Conservation (phyloP, 2,329 filamentous ascomycete species). For the Biscogniauxia marginata region DNA sequence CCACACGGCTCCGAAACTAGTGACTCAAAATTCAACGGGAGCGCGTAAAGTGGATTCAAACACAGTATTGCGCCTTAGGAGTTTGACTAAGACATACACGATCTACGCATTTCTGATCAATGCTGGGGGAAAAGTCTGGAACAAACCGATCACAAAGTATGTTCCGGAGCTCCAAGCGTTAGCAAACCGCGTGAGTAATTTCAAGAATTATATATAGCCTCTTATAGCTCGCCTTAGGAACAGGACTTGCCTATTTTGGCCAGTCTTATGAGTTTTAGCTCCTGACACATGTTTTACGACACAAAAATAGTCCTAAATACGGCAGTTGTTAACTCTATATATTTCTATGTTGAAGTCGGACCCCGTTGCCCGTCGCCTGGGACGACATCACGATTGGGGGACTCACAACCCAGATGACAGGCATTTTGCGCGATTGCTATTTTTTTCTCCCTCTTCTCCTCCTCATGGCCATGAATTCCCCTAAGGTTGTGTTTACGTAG, state of each 20-base stretch:
- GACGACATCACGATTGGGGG: conserved; percentile 32
- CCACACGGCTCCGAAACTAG: conserved; percentile 34
- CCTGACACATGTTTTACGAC: too few relatives aligned
- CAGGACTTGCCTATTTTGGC: too few relatives aligned
- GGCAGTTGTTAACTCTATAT: too few relatives aligned
- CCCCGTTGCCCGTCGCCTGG: conserved; percentile 28
- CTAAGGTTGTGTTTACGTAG: too few relatives aligned
- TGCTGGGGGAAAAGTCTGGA: conserved; percentile 28
- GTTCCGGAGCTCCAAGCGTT: conserved; percentile 27
- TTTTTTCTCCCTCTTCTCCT: neutral
- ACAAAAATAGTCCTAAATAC: too few relatives aligned
- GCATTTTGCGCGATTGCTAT: conserved; percentile 29
- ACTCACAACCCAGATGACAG: conserved; percentile 27
- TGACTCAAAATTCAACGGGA: conserved; percentile 27
- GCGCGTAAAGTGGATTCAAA: conserved; percentile 37
- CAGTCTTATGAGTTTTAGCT: too few relatives aligned
- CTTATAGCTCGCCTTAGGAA: too few relatives aligned
- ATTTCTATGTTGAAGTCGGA: too few relatives aligned
- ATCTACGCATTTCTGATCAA: conserved; percentile 35
- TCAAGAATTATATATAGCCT: too few relatives aligned
- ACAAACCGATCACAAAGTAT: conserved; percentile 32
- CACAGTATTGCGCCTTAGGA: conserved; percentile 43
- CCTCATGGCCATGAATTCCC: too few relatives aligned
- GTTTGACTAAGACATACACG: conserved; percentile 42
- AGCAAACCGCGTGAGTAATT: conserved; percentile 19